Conservation (phyloP, 2,329 filamentous ascomycete species). For the Penicillium paneum region DNA sequence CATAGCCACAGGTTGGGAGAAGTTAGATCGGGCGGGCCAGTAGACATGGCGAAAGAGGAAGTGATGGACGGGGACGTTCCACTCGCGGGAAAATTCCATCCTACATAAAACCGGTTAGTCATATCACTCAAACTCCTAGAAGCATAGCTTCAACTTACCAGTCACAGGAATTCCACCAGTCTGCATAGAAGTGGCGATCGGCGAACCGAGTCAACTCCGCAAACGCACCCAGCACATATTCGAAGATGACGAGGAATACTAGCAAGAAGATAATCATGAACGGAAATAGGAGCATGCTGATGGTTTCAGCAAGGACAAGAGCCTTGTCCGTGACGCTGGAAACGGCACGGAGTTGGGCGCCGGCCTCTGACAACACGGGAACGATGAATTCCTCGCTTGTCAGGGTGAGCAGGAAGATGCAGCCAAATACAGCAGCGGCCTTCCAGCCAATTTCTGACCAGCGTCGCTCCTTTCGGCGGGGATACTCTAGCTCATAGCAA, state of each 20-base stretch:
- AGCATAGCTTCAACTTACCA: constrained; percentile 35
- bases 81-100: constrained; percentile 94
- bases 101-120: constrained; percentile 34
- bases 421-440: constrained; percentile 85
- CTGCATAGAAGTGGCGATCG: constrained; percentile 86
- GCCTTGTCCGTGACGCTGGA: constrained; percentile 60
- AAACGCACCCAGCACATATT: constrained; percentile 91
- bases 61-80: constrained; percentile 96
- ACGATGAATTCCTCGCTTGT: constrained; percentile 94
- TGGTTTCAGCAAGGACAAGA: constrained; percentile 82
- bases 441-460: constrained; percentile 83
- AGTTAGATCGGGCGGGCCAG: constrained; percentile 70
- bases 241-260: constrained; percentile 97
- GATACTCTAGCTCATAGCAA: constrained; percentile 97
- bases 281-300: constrained; percentile 87
- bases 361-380: constrained; percentile 76
- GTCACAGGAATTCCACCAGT: constrained; percentile 64
- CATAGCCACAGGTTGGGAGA: constrained; percentile 75
- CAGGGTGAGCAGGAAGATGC: constrained; percentile 89
- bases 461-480: constrained; percentile 69
- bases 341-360: constrained; percentile 50
- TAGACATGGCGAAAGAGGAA: constrained; percentile 96
- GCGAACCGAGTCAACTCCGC: constrained; percentile 92
- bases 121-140: not conserved
- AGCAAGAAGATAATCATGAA: constrained; percentile 96